Evolutionary conservation across 805 yeast species (phyloP).

Genomic region (Yarrowia sp.): DNA sequence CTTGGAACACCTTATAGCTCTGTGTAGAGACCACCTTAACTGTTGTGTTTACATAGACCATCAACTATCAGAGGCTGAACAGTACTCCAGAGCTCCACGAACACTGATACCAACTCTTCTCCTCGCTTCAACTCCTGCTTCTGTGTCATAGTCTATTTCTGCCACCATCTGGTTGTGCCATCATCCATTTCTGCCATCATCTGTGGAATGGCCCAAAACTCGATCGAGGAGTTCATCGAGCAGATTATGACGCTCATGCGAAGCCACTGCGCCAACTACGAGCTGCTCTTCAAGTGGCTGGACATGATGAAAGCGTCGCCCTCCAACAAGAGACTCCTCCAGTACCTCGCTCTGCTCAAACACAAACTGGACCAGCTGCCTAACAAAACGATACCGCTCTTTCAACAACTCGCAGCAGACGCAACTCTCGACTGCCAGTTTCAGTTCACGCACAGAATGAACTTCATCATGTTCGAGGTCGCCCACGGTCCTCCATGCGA

Average conservation of each 20-base stretch:
- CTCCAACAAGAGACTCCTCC: neutral
- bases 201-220: too few relatives aligned
- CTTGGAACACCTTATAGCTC: too few relatives aligned
- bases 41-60: too few relatives aligned
- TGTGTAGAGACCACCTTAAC: too few relatives aligned
- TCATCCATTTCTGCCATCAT: too few relatives aligned
- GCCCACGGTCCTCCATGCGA: neutral
- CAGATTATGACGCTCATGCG: neutral
- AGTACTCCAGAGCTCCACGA: too few relatives aligned
- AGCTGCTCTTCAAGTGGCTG: neutral
- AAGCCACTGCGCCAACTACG: neutral
- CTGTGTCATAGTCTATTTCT: too few relatives aligned
- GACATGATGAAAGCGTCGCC: neutral
- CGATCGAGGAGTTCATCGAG: neutral
- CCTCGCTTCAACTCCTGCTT: too few relatives aligned
- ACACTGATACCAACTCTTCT: too few relatives aligned
- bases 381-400: neutral
- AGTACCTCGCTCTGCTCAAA: neutral
- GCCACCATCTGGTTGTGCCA: too few relatives aligned
- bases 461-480: neutral
- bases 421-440: neutral
- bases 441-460: neutral
- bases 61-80: too few relatives aligned
- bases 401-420: neutral
- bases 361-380: neutral